Percentiles rank a stretch among this genome's conserved stretches.
Conservation (phyloP, 1,139 yeast species). For the Hansenula sp. region DNA sequence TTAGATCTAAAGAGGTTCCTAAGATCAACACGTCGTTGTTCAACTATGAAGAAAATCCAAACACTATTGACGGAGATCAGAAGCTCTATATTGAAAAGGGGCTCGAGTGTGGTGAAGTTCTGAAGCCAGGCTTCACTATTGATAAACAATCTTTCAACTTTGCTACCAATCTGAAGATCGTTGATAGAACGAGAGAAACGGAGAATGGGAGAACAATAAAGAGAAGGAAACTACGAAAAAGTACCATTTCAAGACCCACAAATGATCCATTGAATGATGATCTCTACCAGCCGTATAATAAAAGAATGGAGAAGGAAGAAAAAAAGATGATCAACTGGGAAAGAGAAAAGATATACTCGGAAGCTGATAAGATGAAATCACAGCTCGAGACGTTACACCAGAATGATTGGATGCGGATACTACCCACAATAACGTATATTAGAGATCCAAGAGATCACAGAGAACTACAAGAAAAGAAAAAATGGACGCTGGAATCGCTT, state of each 20-base stretch:
- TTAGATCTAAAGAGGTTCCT: conserved; percentile 17
- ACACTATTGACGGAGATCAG: conserved; percentile 12
- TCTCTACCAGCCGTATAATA: conserved; percentile 47
- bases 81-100: conserved; percentile 5
- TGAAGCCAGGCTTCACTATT: conserved; percentile 7
- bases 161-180: conserved; percentile 6
- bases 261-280: conserved; percentile 45
- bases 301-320: conserved; percentile 65
- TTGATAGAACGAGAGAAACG: neutral
- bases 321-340: conserved; percentile 59
- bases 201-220: neutral
- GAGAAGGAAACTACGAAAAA: conserved; percentile 9
- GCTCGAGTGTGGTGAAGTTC: neutral
- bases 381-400: conserved; percentile 45
- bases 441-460: conserved; percentile 39
- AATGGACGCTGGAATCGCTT: conserved; percentile 50
- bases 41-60: conserved; percentile 21
- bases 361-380: conserved; percentile 44
- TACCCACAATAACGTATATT: conserved; percentile 53
- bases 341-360: conserved; percentile 43
- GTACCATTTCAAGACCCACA: conserved; percentile 5
- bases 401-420: conserved; percentile 51
- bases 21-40: conserved; percentile 18
- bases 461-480: conserved; percentile 49
- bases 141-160: conserved; percentile 2